These are phyloP conservation scores for Artemisia annua DNA, from an alignment of 129 eudicot species.

Conservation along the genomic window DNA sequence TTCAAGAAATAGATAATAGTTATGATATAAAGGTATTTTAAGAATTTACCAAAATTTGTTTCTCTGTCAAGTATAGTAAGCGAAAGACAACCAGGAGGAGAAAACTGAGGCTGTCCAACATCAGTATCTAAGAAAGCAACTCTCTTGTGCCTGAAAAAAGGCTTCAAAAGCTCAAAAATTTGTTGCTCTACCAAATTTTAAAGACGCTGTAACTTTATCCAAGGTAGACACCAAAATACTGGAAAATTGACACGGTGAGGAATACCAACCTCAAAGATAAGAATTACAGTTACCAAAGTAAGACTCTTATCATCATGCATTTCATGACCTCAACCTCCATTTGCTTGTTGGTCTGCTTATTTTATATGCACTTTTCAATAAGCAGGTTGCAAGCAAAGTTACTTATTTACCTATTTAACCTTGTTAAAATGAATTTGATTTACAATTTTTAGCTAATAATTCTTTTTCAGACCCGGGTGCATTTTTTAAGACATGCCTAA, in stretches of 20 bases:
- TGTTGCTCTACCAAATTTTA: neutral
- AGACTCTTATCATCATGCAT: neutral
- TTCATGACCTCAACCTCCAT: neutral
- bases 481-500: too few species aligned
- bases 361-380: too few species aligned
- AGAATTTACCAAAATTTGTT: conserved; percentile 52
- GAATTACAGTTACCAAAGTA: neutral
- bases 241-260: neutral
- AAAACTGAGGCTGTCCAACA: conserved; percentile 97
- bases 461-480: too few species aligned
- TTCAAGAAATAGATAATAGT: neutral
- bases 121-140: conserved; percentile 97
- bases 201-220: neutral
- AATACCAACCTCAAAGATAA: too few species aligned
- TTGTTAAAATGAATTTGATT: too few species aligned
- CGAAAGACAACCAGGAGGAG: conserved; percentile 96
- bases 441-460: too few species aligned
- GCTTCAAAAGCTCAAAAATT: conserved; percentile 1
- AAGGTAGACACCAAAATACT: neutral
- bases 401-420: too few species aligned
- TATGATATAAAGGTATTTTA: neutral
- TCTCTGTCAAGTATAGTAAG: conserved; percentile 64
- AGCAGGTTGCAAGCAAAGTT: too few species aligned
- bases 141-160: conserved; percentile 58
- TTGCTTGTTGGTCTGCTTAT: neutral